Evolutionary conservation across 2,329 filamentous ascomycete species (phyloP).

Genomic region (Colletotrichum tropicicola): DNA sequence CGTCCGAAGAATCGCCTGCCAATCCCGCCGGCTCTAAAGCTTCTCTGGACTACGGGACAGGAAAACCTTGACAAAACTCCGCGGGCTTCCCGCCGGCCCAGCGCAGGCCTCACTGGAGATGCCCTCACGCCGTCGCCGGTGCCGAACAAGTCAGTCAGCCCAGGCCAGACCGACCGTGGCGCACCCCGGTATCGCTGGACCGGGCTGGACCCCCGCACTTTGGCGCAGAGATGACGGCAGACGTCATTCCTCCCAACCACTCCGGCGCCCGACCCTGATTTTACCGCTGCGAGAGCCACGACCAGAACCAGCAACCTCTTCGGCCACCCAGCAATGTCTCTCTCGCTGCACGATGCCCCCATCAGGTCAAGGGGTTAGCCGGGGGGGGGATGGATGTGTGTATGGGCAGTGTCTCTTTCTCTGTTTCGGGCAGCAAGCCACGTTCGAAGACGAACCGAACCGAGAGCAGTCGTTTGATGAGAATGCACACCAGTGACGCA

Average conservation of each 20-base stretch:
- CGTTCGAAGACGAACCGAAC: no score
- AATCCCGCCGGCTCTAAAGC: conserved; percentile 8
- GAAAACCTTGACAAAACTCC: background rate
- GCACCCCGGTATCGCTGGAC: background rate
- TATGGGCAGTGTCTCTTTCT: background rate
- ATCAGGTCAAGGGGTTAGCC: background rate
- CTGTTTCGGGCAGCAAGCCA: conserved; percentile 9
- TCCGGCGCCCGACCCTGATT: conserved; percentile 8
- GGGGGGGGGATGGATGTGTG: background rate
- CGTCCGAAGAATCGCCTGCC: conserved; percentile 18
- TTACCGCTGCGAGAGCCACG: background rate
- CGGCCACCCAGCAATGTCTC: background rate
- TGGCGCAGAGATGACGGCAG: conserved; percentile 6
- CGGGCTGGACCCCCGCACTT: conserved; percentile 5
- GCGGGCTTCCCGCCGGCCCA: background rate
- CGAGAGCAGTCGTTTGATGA: no score
- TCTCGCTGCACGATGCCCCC: background rate
- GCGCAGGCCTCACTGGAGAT: background rate
- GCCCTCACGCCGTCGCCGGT: background rate
- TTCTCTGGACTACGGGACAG: conserved; percentile 27
- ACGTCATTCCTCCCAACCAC: conserved; percentile 18
- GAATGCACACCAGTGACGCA: background rate
- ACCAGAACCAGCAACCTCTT: background rate
- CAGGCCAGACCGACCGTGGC: background rate
- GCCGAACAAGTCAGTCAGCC: background rate